Percentiles rank a stretch among this genome's conserved stretches.
Conservation (phyloP, 2,329 filamentous ascomycete species). For the Chalaropsis ovoidea region DNA sequence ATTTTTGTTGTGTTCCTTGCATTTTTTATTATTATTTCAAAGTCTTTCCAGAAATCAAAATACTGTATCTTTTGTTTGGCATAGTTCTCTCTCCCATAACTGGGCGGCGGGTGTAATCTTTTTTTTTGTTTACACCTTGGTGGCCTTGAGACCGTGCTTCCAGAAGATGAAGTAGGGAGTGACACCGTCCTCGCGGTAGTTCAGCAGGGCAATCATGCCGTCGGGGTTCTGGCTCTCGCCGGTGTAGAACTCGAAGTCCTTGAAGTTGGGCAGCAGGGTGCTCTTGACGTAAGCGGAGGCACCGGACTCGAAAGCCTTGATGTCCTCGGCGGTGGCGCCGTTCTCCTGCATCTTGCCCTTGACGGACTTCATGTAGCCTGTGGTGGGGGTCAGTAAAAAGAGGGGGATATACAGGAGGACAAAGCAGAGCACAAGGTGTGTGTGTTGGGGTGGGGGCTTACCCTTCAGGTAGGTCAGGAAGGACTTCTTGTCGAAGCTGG, state of each 20-base stretch:
- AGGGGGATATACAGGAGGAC: not conserved
- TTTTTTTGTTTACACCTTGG: constrained; percentile 66
- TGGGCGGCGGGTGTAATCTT: not conserved
- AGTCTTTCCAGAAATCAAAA: not conserved
- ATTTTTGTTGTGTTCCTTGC: not conserved
- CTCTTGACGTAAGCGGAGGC: constrained; percentile 70
- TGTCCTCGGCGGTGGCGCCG: constrained; percentile 50
- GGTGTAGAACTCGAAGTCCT: constrained; percentile 91
- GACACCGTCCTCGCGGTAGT: constrained; percentile 93
- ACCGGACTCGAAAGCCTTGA: constrained; percentile 70
- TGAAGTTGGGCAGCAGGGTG: constrained; percentile 71
- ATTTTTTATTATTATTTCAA: not conserved
- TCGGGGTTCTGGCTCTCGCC: constrained; percentile 89
- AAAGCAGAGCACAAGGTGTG: too few species aligned
- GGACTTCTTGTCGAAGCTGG: constrained; percentile 74
- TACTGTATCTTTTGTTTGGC: not conserved
- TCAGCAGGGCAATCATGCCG: constrained; percentile 88
- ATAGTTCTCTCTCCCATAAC: not conserved
- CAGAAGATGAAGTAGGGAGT: constrained; percentile 85
- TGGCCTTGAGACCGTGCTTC: constrained; percentile 84
- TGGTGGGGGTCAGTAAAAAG: constrained; percentile 5
- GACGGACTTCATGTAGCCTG: constrained; percentile 86
- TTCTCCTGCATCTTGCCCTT: constrained; percentile 58
- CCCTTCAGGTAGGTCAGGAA: constrained; percentile 80
- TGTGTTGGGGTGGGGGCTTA: constrained; percentile 36